Evolutionary conservation across 106 monocot genomes (phyloP), one percentile per base, ranked within the genome.

Genomic region (Iris macrosiphon): DNA sequence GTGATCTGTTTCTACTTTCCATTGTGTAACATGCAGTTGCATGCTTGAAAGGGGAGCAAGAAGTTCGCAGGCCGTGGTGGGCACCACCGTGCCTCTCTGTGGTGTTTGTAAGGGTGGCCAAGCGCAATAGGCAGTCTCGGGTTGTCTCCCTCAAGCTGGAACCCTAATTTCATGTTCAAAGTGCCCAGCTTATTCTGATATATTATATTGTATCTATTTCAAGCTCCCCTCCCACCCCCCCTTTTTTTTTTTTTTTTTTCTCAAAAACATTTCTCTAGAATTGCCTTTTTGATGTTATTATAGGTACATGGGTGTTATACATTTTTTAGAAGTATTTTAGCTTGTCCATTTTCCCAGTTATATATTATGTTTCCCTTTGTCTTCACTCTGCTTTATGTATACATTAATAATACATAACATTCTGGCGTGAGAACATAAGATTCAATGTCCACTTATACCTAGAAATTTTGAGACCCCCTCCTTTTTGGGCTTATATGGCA

Each of bases 31-130:
- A n/a, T 70, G 42, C 79, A 98, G 96, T 98, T 63, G 96, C 96
- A 4, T 98, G 90, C 70, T 63, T 98, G 67, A 98, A 83, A 78
- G 96, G 96, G 5, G 96, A 98, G 70, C 96, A 98, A 83, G 87
- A 91, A 70, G 82, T 98, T 28, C 85, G 96, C 37, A 83, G 75
- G 52, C 90, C 96, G 28, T 98, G 96, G 96, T 98, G 90, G 90
- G 90, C 87, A 18, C 96, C 96, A 0, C 34, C 87, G 18, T 98
- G 90, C 60, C 58, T 98, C 4, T 78, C 83, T 0, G 72, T 58
- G 6, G 75, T 98, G 57, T 91, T 98, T 52, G 87, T 81, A 14
- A 77, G 61, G 66, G 69, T 78, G 40, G 83, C 96, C 16, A 98
- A 75, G 72, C 82, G 75, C 29, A 90, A 91, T 34, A 68, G 96